Base-by-base conservation (phyloP, 208 protist species). In the Kentomonas sorsogonicus region DNA sequence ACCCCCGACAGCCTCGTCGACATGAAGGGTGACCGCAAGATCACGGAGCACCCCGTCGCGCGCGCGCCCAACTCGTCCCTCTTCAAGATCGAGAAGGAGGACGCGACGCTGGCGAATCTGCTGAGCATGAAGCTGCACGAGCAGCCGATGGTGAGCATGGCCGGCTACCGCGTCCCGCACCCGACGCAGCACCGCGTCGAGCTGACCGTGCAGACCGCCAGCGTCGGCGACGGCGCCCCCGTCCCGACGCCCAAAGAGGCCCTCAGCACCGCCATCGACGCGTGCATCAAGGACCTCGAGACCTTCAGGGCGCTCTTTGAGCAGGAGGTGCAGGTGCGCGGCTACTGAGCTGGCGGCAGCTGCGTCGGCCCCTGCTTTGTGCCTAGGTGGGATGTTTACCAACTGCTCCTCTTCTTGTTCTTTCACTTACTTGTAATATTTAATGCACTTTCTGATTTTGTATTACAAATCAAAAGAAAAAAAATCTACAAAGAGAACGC, bases 101-200 rank as follows among this genome's bases (percentile, higher is more conserved):
- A 95, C 51, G 86, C 93, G 79, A 95, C 89, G 0, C 34, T 95
- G 15, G 89, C 86, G 25, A 93, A 95, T 51, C 47, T 95, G 53
- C 74, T 95, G 26, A 83, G 86, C 56, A 91, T 91, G 83, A 90
- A 92, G 66, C 72, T 95, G 54, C 85, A 93, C 59, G 78, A 89
- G 43, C 82, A 74, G 7, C 60, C 78, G 16, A 73, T 82, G 45
- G 86, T 95, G 38, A 77, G 87, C 38, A 90, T 91, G 39, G 89
- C 89, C 1, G 89, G 86, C 30, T 95, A 95, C 66, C 74, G 81
- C 27, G 86, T 95, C 48, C 89, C 89, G 0, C 89, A 95, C 63
- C 89, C 89, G 0, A 92, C 86, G n/a, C 83, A 95, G 67, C 89
- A 93, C 56, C 78, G 77, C 30, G 84, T 95, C 33, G 86, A 92